These are phyloP conservation scores for Aegle marmelos DNA, from an alignment of 345 rosid genomes.

Conservation along the genomic window DNA sequence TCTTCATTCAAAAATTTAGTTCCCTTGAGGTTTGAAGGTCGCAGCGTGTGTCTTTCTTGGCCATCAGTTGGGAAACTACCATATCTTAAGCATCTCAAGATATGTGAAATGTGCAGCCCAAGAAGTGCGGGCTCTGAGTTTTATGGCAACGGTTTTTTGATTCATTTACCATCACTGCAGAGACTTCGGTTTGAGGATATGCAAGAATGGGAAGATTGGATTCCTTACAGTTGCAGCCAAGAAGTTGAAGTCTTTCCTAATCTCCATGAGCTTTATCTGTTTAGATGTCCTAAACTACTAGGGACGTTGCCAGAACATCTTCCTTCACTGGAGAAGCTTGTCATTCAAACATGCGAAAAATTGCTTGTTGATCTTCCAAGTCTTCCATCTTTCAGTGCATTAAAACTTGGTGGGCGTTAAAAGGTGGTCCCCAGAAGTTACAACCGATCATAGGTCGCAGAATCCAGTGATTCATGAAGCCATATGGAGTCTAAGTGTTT, in stretches of 20 bases:
- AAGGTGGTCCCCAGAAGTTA: neutral
- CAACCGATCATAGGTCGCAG: neutral
- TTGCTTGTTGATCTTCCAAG: constrained; percentile 1
- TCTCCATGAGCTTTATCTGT: constrained; percentile 26
- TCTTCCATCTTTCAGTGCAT: neutral
- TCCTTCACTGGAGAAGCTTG: constrained; percentile 18
- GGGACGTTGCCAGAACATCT: constrained; percentile 21
- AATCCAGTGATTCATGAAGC: neutral
- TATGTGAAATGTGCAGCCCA: neutral
- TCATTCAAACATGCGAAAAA: neutral
- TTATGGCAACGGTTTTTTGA: constrained; percentile 8
- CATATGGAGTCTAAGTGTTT: neutral
- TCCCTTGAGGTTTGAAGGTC: neutral
- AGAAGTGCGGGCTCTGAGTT: constrained; percentile 3
- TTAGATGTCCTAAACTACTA: constrained; percentile 20
- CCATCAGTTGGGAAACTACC: constrained; percentile 8
- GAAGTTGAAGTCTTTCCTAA: constrained; percentile 24
- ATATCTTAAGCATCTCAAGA: neutral
- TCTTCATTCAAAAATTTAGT: constrained; percentile 12
- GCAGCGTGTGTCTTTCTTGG: constrained; percentile 1
- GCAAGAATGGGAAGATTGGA: constrained; percentile 34
- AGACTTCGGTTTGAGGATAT: constrained; percentile 17
- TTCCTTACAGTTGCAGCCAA: neutral
- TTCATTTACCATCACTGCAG: constrained; percentile 12
- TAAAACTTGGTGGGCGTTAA: neutral